Evolutionary conservation across 192 early-diverging fungal species (phyloP).

Genomic region (Coemansia sp.): DNA sequence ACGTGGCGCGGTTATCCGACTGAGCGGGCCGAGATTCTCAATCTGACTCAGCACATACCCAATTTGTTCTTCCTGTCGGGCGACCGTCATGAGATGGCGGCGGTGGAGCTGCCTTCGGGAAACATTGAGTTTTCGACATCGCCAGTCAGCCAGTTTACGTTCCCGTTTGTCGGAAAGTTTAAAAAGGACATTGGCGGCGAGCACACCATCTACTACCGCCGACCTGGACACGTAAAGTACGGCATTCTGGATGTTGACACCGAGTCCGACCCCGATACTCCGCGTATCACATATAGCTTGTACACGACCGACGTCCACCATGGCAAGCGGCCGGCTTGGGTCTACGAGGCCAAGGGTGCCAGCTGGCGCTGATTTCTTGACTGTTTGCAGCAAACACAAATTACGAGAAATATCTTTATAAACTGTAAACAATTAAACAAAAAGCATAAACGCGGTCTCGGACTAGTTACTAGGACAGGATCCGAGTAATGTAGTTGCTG

Average conservation of each 20-base stretch:
- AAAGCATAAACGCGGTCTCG: background rate
- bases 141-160: constrained; percentile 54
- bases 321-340: constrained; percentile 32
- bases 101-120: constrained; percentile 39
- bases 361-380: constrained; percentile 27
- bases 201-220: constrained; percentile 40
- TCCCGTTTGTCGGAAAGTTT: constrained; percentile 45
- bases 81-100: constrained; percentile 58
- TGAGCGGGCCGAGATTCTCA: constrained; percentile 52
- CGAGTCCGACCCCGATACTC: constrained; percentile 22
- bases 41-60: constrained; percentile 32
- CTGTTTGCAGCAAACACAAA: background rate
- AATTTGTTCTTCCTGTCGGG: constrained; percentile 53
- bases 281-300: constrained; percentile 46
- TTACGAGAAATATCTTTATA: background rate
- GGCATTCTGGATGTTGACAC: constrained; percentile 57
- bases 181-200: constrained; percentile 33
- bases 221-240: constrained; percentile 53
- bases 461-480: constrained; percentile 20
- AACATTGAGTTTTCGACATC: constrained; percentile 56
- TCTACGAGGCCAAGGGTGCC: constrained; percentile 39
- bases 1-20: constrained; percentile 56
- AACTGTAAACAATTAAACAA: background rate
- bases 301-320: constrained; percentile 45
- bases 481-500: constrained; percentile 74